Evolutionary conservation across 108 stramenopile genomes (phyloP), one percentile per base, ranked within the genome.

Genomic region (Mediolabrus comicus): DNA sequence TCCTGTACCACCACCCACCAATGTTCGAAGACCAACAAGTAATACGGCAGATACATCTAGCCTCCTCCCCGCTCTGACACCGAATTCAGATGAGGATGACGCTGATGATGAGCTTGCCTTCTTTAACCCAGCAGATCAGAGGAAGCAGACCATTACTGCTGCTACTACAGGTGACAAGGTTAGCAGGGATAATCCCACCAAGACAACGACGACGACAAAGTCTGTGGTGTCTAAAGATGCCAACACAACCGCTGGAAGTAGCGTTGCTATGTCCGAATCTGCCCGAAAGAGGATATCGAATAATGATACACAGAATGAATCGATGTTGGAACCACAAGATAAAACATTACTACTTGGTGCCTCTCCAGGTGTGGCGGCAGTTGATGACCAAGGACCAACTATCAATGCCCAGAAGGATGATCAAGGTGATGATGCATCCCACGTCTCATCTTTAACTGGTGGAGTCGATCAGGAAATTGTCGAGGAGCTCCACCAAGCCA

Each of bases 381-480:
- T 16, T 3, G 61, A 43, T n/a, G 61, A 43, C 7, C 51, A 62
- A 7, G 59, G 53, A 39, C 60, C 53, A 10, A 30, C 62, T 3
- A 63, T 53, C 12, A 33, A 66, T 62, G 41, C 32, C 32, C 38
- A 49, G 54, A 56, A 62, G 8, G 63, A 63, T n/a, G 25, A 75
- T 24, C 66, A 62, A 12, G 74, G 59, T 1, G 87, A 88, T 33
- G 76, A 78, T 53, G 83, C 53, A 41, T 86, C 88, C 13, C 82
- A 66, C 13, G 88, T 95, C 11, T 92, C 91, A 0, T 92, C 94
- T 3, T 69, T 95, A n/a, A 95, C 94, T 9, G 92, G 90, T n/a
- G 90, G 87, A 0, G 87, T 87, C 54, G 94, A 95, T 59, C 91
- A 95, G 72, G 94, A 95, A 79, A 80, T 95, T 36, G 91, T 95